Evolutionary conservation across 83 land plant genomes (phyloP).

Genomic region (Diphasiastrum complanatum): DNA sequence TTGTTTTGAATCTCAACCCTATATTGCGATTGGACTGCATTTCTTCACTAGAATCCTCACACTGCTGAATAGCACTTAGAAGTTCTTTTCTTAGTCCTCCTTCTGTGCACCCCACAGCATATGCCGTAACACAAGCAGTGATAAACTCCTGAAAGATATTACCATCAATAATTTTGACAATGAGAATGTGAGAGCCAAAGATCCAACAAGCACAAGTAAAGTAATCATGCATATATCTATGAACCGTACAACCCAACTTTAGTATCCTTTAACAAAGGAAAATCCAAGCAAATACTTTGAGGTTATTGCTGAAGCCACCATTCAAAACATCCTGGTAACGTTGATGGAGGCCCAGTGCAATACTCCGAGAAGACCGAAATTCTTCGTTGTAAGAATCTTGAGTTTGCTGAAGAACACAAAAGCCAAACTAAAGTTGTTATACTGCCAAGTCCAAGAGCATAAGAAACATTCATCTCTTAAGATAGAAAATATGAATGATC

Average conservation of each 20-base stretch:
- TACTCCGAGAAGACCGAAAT: constrained; percentile 71
- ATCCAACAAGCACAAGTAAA: background rate
- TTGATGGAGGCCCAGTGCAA: constrained; percentile 65
- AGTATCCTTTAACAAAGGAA: background rate
- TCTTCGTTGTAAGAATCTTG: constrained; percentile 58
- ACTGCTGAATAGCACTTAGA: constrained; percentile 40
- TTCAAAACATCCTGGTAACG: constrained; percentile 63
- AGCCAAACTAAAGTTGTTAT: too few species aligned
- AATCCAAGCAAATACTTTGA: constrained; percentile 47
- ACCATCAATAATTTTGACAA: background rate
- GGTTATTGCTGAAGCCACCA: constrained; percentile 69
- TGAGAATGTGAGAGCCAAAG: background rate
- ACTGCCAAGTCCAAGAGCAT: too few species aligned
- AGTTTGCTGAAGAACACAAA: constrained; percentile 11
- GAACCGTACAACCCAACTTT: background rate
- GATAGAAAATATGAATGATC: too few species aligned
- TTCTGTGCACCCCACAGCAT: constrained; percentile 87
- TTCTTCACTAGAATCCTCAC: constrained; percentile 40
- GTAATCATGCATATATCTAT: background rate
- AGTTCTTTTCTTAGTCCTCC: constrained; percentile 79
- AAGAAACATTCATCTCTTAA: too few species aligned
- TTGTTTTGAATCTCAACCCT: constrained; percentile 54
- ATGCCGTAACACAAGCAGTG: constrained; percentile 82
- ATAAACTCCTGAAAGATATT: constrained; percentile 66
- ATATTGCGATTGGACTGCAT: constrained; percentile 40